phyloP scores from a whole-genome alignment of 148 eudicot species.

The Amaranthus cruentus region DNA sequence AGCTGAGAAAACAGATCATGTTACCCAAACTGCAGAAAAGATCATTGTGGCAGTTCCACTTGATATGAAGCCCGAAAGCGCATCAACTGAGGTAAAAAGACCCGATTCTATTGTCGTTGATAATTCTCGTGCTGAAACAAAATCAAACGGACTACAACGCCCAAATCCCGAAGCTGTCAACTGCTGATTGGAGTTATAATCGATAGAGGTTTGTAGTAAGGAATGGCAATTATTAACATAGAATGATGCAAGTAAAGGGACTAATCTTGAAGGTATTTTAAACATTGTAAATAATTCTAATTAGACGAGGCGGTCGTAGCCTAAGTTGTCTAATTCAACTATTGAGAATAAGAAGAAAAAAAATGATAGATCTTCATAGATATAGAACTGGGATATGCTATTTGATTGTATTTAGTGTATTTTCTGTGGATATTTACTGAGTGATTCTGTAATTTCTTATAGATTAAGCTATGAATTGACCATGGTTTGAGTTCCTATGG shows the following conservation, averaged over 20 bases:
- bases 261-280: slow-evolving; percentile 9
- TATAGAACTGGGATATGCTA: slow-evolving; percentile 5
- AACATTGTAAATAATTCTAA: slow-evolving; percentile 33
- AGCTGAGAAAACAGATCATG: slow-evolving; percentile 3
- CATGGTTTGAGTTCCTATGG: neutral
- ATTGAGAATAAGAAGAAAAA: slow-evolving; percentile 15
- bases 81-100: slow-evolving; percentile 17
- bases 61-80: slow-evolving; percentile 5
- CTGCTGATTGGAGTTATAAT: slow-evolving; percentile 21
- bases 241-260: slow-evolving; percentile 19
- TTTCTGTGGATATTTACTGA: slow-evolving; percentile 7
- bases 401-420: slow-evolving; percentile 24
- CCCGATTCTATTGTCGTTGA: slow-evolving; percentile 18
- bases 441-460: slow-evolving; percentile 12
- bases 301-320: slow-evolving; percentile 25
- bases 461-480: slow-evolving; percentile 11
- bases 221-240: slow-evolving; percentile 21
- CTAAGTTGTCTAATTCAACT: slow-evolving; percentile 27
- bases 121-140: slow-evolving; percentile 15
- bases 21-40: neutral
- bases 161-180: slow-evolving; percentile 26
- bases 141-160: slow-evolving; percentile 14
- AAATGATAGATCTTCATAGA: slow-evolving; percentile 12
- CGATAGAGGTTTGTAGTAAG: slow-evolving; percentile 30
- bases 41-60: neutral